phyloP scores from a whole-genome alignment of 176 grass and related monocot genomes.

The Otatea glauca region DNA sequence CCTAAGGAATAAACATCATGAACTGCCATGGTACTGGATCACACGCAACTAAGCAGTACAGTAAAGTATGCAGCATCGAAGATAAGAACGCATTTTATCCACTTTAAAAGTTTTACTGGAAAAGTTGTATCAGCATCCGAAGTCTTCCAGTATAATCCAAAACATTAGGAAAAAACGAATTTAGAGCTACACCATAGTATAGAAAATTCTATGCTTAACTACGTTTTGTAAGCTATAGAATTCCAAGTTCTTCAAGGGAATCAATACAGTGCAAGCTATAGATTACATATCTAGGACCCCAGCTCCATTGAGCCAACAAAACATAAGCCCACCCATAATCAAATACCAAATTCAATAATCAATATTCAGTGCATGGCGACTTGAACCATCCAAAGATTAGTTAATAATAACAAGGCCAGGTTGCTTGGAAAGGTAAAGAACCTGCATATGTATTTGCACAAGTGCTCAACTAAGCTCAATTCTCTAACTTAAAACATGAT shows the following conservation, averaged over 20 bases:
- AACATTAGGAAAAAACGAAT: background rate
- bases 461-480: background rate
- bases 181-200: background rate
- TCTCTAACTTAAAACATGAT: background rate
- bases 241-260: background rate
- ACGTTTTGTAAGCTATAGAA: constrained; percentile 4
- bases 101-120: constrained; percentile 41
- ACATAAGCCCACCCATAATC: background rate
- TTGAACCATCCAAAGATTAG: constrained; percentile 29
- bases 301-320: constrained; percentile 21
- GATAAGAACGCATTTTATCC: constrained; percentile 31
- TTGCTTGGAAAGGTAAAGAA: constrained; percentile 8
- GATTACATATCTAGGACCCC: background rate
- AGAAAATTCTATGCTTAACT: background rate
- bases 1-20: constrained; percentile 30
- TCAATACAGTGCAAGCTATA: background rate
- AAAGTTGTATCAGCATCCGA: constrained; percentile 8
- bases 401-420: constrained; percentile 2
- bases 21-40: background rate
- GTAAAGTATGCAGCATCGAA: constrained; percentile 22
- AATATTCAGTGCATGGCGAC: background rate
- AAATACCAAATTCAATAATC: constrained; percentile 20
- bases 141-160: constrained; percentile 24
- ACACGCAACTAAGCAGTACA: background rate
- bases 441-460: background rate